Percentiles rank a stretch among this genome's conserved stretches.
Evolutionary conservation across 108 stramenopile species (phyloP).

Genomic region (Pseudonitzschia pungens): DNA sequence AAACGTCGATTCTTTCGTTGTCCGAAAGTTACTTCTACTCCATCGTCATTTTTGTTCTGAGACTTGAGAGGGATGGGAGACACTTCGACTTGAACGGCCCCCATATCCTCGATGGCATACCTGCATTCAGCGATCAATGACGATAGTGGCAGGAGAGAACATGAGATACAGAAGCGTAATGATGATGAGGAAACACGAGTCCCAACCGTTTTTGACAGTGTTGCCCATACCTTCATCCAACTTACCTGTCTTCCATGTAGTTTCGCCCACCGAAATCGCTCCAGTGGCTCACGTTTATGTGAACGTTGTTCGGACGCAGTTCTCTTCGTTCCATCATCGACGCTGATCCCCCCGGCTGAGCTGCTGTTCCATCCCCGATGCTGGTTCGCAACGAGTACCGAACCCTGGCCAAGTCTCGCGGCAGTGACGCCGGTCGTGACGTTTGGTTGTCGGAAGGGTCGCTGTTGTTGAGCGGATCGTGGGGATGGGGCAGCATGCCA

Average conservation of each 20-base stretch:
- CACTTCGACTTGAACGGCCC: slow-evolving; percentile 67
- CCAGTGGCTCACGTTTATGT: slow-evolving; percentile 80
- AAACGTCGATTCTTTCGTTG: slow-evolving; percentile 38
- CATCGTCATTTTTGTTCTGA: slow-evolving; percentile 9
- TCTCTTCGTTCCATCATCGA: slow-evolving; percentile 68
- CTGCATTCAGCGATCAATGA: slow-evolving; percentile 19
- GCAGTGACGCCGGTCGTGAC: slow-evolving; percentile 38
- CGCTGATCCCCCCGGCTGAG: slow-evolving; percentile 51
- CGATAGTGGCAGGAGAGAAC: not conserved
- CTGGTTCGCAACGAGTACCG: slow-evolving; percentile 70
- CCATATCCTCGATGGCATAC: slow-evolving; percentile 79
- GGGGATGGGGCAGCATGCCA: not conserved
- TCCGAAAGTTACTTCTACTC: slow-evolving; percentile 27
- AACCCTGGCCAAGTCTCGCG: slow-evolving; percentile 39
- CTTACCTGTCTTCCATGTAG: slow-evolving; percentile 88
- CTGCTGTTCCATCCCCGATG: slow-evolving; percentile 74
- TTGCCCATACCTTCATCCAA: not conserved
- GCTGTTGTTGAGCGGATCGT: not conserved
- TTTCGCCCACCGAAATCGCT: slow-evolving; percentile 71
- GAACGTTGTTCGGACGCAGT: slow-evolving; percentile 66
- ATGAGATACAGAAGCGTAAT: not conserved
- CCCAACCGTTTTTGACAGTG: not conserved
- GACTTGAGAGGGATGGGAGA: slow-evolving; percentile 40
- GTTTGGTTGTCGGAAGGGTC: not conserved
- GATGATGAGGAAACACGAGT: not conserved